Evolutionary conservation across 345 rosid genomes (phyloP), one percentile per base, ranked within the genome.

Genomic region (Balakata baccata): DNA sequence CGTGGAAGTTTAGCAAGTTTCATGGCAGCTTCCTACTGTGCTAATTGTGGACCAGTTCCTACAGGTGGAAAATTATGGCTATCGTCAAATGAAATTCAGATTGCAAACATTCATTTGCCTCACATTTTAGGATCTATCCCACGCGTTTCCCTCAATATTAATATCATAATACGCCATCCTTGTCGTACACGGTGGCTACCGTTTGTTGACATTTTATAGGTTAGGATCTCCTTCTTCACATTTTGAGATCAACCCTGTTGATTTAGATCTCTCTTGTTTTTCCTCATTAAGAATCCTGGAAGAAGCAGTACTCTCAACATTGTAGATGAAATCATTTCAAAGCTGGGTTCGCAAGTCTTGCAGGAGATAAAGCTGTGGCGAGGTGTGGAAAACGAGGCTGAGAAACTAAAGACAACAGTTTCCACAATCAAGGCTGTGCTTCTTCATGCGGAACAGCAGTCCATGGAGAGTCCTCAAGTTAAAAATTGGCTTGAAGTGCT

Each of bases 401-500:
- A 57, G 2, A 7, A 57, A 20, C 12, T 57, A 1, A 22, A n/a
- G 11, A 8, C 10, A n/a, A 20, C 61, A 2, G 61, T 57, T 57
- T 57, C 29, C 29, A 57, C 29, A n/a, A 57, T 57, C 25, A 2
- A n/a, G 25, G 61, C 29, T 20, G 34, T 57, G 2, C 61, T 57
- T 22, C 46, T 52, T 49, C 52, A 68, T 16, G 75, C 45, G 17
- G 41, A 61, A 52, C 11, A 38, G 29, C 49, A 18, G 3, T 18
- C 39, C 37, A 7, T 16, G 7, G 34, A 60, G 50, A 66, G 22
- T 37, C 45, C 0, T 16, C 58, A 57, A 16, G 70, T 74, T 39
- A 17, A 18, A 65, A 67, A 0, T 29, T 83, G 88, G 86, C 66
- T 85, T 37, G 68, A 18, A 16, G 16, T 70, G 59, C 72, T 83